Evolutionary conservation across 2,329 filamentous ascomycete genomes (phyloP).

Genomic region (Cytospora piceae): DNA sequence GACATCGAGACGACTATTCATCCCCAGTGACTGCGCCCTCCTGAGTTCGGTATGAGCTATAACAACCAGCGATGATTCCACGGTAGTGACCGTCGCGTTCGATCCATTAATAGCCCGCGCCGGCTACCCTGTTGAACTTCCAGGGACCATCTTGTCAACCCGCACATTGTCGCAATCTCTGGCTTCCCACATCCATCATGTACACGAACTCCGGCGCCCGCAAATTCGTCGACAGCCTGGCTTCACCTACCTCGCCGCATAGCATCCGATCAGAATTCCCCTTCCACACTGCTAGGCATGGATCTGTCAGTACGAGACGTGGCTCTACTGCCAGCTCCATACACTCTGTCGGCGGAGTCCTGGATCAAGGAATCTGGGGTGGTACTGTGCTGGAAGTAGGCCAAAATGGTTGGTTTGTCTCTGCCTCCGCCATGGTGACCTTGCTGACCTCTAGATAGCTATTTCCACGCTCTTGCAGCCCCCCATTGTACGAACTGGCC

Average conservation of each 20-base stretch:
- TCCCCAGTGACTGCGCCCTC: conserved; percentile 4
- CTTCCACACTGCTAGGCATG: conserved; percentile 52
- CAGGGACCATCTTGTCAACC: conserved; percentile 17
- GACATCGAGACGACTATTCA: conserved; percentile 2
- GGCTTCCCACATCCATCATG: conserved; percentile 52
- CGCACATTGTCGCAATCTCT: conserved; percentile 13
- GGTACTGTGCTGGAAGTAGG: conserved; percentile 69
- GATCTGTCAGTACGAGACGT: conserved; percentile 53
- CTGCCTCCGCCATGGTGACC: neutral
- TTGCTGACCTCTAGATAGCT: conserved; percentile 51
- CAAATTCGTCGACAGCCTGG: conserved; percentile 68
- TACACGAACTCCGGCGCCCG: conserved; percentile 61
- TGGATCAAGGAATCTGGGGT: conserved; percentile 66
- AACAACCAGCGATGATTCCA: conserved; percentile 53
- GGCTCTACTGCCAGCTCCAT: conserved; percentile 88
- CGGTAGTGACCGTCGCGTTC: conserved; percentile 42
- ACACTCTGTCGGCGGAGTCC: conserved; percentile 80
- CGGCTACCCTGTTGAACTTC: conserved; percentile 22
- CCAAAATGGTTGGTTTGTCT: conserved; percentile 69
- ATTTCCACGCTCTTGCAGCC: conserved; percentile 94
- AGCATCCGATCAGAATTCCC: conserved; percentile 57
- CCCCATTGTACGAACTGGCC: conserved; percentile 85
- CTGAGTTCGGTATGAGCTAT: conserved; percentile 13
- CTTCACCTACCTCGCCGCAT: conserved; percentile 53
- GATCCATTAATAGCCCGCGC: conserved; percentile 24